A percentile compares a stretch with the other conserved stretches of the same genome.
phyloP scores from a whole-genome alignment of 2,329 filamentous ascomycete species.

The Cladosporium halotolerans region DNA sequence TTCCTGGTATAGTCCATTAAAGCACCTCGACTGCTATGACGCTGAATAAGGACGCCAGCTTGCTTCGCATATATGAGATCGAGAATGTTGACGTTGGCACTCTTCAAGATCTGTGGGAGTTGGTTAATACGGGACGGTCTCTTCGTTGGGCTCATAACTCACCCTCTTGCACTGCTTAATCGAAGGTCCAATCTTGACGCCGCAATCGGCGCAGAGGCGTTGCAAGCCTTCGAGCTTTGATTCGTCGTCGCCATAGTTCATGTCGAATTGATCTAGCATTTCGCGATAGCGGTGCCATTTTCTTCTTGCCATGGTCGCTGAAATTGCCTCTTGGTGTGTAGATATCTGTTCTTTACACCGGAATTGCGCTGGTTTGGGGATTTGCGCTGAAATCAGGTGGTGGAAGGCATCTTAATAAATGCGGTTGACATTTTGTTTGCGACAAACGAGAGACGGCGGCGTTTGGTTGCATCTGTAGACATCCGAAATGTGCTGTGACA shows the following conservation, averaged over 20 bases:
- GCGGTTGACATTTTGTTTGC: too few relatives aligned
- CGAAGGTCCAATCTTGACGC: background rate
- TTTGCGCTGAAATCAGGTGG: too few relatives aligned
- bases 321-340: too few relatives aligned
- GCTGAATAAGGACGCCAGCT: background rate
- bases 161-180: background rate
- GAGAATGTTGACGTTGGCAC: conserved; percentile 2
- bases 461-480: too few relatives aligned
- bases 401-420: too few relatives aligned
- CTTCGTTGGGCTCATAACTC: too few relatives aligned
- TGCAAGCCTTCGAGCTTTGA: background rate
- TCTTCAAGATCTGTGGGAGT: conserved; percentile 1
- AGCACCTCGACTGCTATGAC: conserved; percentile 18
- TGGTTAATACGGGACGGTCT: background rate
- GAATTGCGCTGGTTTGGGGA: too few relatives aligned
- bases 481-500: too few relatives aligned
- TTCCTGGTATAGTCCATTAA: conserved; percentile 15
- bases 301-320: background rate
- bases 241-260: conserved; percentile 7
- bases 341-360: too few relatives aligned
- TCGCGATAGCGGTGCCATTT: background rate
- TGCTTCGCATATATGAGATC: conserved; percentile 1
- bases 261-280: conserved; percentile 4
- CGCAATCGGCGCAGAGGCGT: background rate
- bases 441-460: too few relatives aligned